Base-by-base conservation (phyloP, 1,139 yeast genomes). In the Hemisphaericaspora xylofermentans region DNA sequence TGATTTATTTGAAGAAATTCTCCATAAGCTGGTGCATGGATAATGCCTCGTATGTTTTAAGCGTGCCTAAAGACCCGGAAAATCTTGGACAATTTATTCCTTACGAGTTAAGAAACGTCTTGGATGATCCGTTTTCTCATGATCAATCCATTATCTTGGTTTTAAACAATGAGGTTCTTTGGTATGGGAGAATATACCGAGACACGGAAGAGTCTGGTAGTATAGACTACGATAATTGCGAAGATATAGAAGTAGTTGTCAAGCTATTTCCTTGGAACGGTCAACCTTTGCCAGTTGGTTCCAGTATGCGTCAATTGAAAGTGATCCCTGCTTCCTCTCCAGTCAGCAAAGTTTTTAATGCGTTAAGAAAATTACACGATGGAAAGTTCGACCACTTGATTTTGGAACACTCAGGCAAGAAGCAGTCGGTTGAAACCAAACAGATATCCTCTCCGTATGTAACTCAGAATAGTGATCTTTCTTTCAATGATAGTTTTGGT, bases 281-380 rank as follows among this genome's bases (percentile, higher is more conserved):
- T 32, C 61, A 62, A 32, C 70, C 72, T 9, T 61, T 82, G 40
- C 88, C 87, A 40, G 62, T 37, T 48, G 40, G 57, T 42, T 64
- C 63, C 7, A 67, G 68, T 46, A 64, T 66, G 10, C 57, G 63
- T 42, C 51, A 55, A 40, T 63, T 80, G 48, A 77, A 75, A 30
- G 55, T 84, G 12, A 54, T 83, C 40, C 88, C 88, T 0, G 81
- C 82, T 10, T 76, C 84, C 6, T 76, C 79, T 5, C 84, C 84
- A 2, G 76, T 80, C 6, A 74, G 79, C 36, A 64, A 88, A 57
- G 80, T 80, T 3, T 66, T 82, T 53, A 71, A 74, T 50, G 84
- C 88, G 0, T 82, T 82, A 87, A 68, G 78, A 2, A 68, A 76
- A 39, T 66, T 82, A 25, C 71, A 70, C 30, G 81, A 82, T 54